A percentile compares a stretch with the other conserved stretches of the same genome.
phyloP scores from a whole-genome alignment of 2,329 filamentous ascomycete genomes.

The Capronia coronata region DNA sequence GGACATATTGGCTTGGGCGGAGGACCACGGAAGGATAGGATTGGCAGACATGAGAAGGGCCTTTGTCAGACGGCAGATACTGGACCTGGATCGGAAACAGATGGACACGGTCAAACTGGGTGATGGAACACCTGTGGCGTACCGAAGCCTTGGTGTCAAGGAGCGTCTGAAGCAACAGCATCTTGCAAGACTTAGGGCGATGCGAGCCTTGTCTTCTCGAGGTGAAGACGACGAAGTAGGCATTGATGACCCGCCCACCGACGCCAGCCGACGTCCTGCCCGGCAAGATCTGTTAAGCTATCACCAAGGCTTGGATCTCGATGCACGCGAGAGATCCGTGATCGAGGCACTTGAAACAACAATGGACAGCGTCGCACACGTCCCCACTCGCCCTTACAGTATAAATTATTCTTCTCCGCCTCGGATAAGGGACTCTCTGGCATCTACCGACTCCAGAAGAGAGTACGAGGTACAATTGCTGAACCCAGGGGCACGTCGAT shows the following conservation, averaged over 20 bases:
- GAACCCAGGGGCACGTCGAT: slow-evolving; percentile 1
- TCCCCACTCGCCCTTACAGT: slow-evolving; percentile 19
- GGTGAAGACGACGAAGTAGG: slow-evolving; percentile 8
- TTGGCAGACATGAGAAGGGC: slow-evolving; percentile 43
- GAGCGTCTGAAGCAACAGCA: slow-evolving; percentile 26
- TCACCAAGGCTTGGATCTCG: slow-evolving; percentile 23
- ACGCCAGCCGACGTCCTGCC: slow-evolving; percentile 3
- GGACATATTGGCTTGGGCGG: slow-evolving; percentile 89
- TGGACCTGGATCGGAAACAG: slow-evolving; percentile 30
- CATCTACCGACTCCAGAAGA: slow-evolving; percentile 3
- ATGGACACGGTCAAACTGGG: slow-evolving; percentile 23
- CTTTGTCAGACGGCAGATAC: slow-evolving; percentile 41
- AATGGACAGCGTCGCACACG: slow-evolving; percentile 20
- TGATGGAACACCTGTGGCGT: slow-evolving; percentile 27
- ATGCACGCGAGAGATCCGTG: slow-evolving; percentile 25
- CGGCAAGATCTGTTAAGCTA: slow-evolving; percentile 17
- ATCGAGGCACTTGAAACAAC: slow-evolving; percentile 25
- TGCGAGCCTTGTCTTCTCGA: slow-evolving; percentile 13
- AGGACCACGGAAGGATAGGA: slow-evolving; percentile 59
- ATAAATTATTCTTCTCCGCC: slow-evolving; percentile 26
- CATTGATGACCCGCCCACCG: slow-evolving; percentile 7
- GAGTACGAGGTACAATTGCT: slow-evolving; percentile 16
- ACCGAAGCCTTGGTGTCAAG: slow-evolving; percentile 22
- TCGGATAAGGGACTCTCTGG: slow-evolving; percentile 10
- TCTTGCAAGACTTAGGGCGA: slow-evolving; percentile 21